Evolutionary conservation across 768 basidiomycete species (phyloP).

Genomic region (Leccinum barrowsii): DNA sequence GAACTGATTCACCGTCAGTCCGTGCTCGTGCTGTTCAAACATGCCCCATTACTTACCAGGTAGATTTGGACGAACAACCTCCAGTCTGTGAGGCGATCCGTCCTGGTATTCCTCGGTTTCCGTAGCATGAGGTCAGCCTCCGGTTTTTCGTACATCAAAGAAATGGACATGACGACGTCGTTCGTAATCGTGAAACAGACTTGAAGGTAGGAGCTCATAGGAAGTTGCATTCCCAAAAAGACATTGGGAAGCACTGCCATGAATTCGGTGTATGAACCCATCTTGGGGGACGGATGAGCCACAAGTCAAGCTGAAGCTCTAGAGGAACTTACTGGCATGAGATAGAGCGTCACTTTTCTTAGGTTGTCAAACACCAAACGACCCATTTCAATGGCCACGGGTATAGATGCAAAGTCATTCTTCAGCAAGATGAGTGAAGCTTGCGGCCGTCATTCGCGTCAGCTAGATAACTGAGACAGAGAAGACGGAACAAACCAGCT

Average conservation of each 20-base stretch:
- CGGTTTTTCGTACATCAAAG: constrained; percentile 49
- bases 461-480: not conserved
- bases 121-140: constrained; percentile 48
- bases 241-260: constrained; percentile 55
- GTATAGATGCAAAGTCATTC: constrained; percentile 57
- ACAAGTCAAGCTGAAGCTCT: not conserved
- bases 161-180: constrained; percentile 48
- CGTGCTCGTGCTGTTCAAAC: not conserved
- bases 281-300: constrained; percentile 22
- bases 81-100: constrained; percentile 48
- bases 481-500: constrained; percentile 33
- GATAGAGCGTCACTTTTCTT: constrained; percentile 44
- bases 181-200: constrained; percentile 52
- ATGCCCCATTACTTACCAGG: constrained; percentile 29
- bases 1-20: constrained; percentile 28
- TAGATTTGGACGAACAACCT: constrained; percentile 48
- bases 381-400: constrained; percentile 55
- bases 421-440: constrained; percentile 49
- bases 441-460: constrained; percentile 5
- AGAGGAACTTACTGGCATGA: constrained; percentile 36
- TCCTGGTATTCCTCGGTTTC: constrained; percentile 46
- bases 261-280: constrained; percentile 55
- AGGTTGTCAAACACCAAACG: constrained; percentile 58
- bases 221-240: constrained; percentile 57
- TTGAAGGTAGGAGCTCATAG: constrained; percentile 52